Evolutionary conservation across 2,329 filamentous ascomycete species (phyloP).

Genomic region (Apiospora marii): DNA sequence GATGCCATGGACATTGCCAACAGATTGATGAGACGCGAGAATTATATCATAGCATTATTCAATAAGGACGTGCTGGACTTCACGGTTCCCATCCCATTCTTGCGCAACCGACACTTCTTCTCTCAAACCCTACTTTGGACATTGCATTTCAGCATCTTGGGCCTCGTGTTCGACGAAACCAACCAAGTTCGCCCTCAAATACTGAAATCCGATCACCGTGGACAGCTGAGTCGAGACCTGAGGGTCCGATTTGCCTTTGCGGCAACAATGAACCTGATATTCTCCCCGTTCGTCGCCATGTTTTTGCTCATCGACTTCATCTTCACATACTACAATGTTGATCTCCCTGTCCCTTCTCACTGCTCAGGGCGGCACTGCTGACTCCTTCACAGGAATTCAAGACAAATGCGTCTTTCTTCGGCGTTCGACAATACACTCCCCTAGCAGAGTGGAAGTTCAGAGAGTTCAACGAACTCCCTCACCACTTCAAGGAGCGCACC

Average conservation of each 20-base stretch:
- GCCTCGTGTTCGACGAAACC: conserved; percentile 90
- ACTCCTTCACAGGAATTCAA: conserved; percentile 80
- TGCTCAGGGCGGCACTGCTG: conserved; percentile 27
- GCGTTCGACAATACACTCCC: conserved; percentile 90
- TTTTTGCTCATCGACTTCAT: conserved; percentile 91
- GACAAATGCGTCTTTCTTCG: conserved; percentile 86
- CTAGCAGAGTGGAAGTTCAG: conserved; percentile 98
- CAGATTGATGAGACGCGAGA: conserved; percentile 93
- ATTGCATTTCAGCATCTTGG: conserved; percentile 86
- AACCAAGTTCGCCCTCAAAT: conserved; percentile 89
- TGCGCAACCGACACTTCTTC: conserved; percentile 81
- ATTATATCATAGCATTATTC: conserved; percentile 95
- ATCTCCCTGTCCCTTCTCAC: conserved; percentile 37
- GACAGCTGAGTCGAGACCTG: conserved; percentile 79
- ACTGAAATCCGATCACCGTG: conserved; percentile 82
- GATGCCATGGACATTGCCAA: conserved; percentile 98
- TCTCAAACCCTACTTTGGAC: conserved; percentile 94
- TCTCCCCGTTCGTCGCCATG: conserved; percentile 85
- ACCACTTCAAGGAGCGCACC: conserved; percentile 87
- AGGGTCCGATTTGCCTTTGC: conserved; percentile 81
- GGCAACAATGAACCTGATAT: conserved; percentile 84
- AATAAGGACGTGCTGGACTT: conserved; percentile 96
- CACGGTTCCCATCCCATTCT: conserved; percentile 83
- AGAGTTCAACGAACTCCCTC: conserved; percentile 95
- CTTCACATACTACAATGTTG: conserved; percentile 90